These are phyloP conservation scores for Myotisia sp. DNA, from an alignment of 2,329 filamentous ascomycete genomes.

Conservation along the genomic window DNA sequence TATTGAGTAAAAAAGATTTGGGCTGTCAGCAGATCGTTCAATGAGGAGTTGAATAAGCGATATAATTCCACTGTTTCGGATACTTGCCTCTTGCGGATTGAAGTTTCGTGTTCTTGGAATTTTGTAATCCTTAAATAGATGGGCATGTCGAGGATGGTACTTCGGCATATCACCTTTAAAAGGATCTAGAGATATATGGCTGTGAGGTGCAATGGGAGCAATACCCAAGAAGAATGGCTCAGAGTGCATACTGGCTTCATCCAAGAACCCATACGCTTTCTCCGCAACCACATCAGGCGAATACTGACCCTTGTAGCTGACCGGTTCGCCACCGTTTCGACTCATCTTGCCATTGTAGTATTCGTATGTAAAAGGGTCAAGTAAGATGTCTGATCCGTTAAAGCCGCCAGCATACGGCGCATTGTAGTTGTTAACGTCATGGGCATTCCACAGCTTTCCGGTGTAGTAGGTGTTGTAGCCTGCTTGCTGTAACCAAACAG, in stretches of 20 bases:
- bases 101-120: too few relatives aligned
- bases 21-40: too few relatives aligned
- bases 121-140: too few relatives aligned
- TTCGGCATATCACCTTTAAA: too few relatives aligned
- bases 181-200: too few relatives aligned
- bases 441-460: slow-evolving; percentile 54
- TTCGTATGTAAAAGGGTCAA: slow-evolving; percentile 53
- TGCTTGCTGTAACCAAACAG: slow-evolving; percentile 53
- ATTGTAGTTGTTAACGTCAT: slow-evolving; percentile 48
- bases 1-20: slow-evolving; percentile 11
- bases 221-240: too few relatives aligned
- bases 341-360: slow-evolving; percentile 51
- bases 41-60: too few relatives aligned
- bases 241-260: slow-evolving; percentile 41
- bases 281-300: slow-evolving; percentile 44
- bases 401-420: slow-evolving; percentile 44
- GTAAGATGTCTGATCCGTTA: slow-evolving; percentile 44
- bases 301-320: slow-evolving; percentile 41
- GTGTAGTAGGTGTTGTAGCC: slow-evolving; percentile 60
- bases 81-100: too few relatives aligned
- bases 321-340: slow-evolving; percentile 41
- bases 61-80: too few relatives aligned
- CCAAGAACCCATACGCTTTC: slow-evolving; percentile 44
- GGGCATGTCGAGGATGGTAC: too few relatives aligned
- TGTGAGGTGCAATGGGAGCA: too few relatives aligned